phyloP scores from a whole-genome alignment of 768 basidiomycete genomes.

The Pleurotus giganteus region DNA sequence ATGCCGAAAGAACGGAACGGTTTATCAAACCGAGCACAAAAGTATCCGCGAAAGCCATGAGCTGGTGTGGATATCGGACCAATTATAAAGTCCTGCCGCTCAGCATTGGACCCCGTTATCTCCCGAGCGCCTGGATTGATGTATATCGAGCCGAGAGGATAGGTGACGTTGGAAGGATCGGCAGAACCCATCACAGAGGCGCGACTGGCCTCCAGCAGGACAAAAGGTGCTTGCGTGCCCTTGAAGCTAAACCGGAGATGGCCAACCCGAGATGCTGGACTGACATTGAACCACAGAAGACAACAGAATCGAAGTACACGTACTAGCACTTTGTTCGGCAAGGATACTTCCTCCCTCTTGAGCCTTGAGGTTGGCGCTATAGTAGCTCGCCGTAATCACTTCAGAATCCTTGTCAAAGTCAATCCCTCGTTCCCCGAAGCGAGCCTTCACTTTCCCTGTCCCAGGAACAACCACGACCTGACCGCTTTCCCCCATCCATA shows the following conservation, averaged over 20 bases:
- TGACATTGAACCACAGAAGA: not conserved
- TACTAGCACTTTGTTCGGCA: conserved; percentile 52
- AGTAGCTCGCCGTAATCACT: conserved; percentile 41
- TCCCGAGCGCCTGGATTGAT: conserved; percentile 42
- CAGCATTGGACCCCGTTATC: conserved; percentile 56
- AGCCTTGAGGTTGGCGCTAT: conserved; percentile 46
- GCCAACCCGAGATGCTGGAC: conserved; percentile 60
- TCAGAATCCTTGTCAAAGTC: conserved; percentile 42
- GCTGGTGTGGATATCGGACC: conserved; percentile 35
- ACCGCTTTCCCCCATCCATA: conserved; percentile 86
- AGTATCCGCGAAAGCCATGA: conserved; percentile 36
- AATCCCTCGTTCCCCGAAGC: conserved; percentile 51
- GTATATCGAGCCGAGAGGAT: conserved; percentile 43
- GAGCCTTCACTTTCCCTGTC: conserved; percentile 35
- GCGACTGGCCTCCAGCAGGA: conserved; percentile 58
- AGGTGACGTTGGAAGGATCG: conserved; percentile 28
- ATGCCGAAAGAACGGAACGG: conserved; percentile 45
- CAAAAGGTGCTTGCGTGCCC: conserved; percentile 34
- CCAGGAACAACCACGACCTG: conserved; percentile 63
- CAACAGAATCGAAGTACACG: conserved; percentile 12
- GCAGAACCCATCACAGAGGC: conserved; percentile 45
- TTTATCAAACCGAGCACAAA: conserved; percentile 44
- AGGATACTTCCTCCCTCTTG: conserved; percentile 40
- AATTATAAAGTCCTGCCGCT: conserved; percentile 61
- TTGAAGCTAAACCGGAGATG: conserved; percentile 61